phyloP scores from a whole-genome alignment of 768 basidiomycete species.

The Saitozyma sp. region DNA sequence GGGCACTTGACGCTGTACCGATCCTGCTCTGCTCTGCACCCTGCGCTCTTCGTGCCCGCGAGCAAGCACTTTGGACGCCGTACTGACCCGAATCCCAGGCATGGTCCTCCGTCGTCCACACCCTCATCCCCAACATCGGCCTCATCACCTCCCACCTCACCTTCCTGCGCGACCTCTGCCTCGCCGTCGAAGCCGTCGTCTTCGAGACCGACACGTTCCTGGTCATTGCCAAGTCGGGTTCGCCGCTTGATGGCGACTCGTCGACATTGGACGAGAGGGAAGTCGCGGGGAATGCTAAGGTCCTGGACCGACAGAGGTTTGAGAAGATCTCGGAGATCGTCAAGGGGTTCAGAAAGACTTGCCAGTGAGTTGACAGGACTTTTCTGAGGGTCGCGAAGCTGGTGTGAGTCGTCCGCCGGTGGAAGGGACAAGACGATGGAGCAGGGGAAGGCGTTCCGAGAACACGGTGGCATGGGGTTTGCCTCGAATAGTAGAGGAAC shows the following conservation, averaged over 20 bases:
- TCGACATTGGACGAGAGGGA: slow-evolving; percentile 50
- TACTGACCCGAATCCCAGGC: slow-evolving; percentile 61
- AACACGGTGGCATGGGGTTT: too few species aligned
- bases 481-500: too few species aligned
- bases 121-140: slow-evolving; percentile 90
- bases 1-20: background rate
- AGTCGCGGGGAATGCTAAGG: slow-evolving; percentile 49
- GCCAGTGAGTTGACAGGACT: slow-evolving; percentile 60
- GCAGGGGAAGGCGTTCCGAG: too few species aligned
- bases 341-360: slow-evolving; percentile 92
- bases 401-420: too few species aligned
- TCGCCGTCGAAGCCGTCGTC: slow-evolving; percentile 88
- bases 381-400: background rate
- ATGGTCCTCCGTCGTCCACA: slow-evolving; percentile 97
- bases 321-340: slow-evolving; percentile 71
- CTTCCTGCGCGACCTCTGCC: slow-evolving; percentile 81
- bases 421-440: background rate
- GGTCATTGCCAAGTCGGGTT: slow-evolving; percentile 70
- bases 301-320: slow-evolving; percentile 53
- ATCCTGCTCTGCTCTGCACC: too few species aligned
- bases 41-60: background rate
- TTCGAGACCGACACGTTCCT: slow-evolving; percentile 98
- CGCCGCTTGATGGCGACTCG: slow-evolving; percentile 43
- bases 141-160: slow-evolving; percentile 82
- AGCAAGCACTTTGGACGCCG: background rate